Evolutionary conservation across 139 green algal species (phyloP).

Genomic region (Protoeuglena noctilucae): DNA sequence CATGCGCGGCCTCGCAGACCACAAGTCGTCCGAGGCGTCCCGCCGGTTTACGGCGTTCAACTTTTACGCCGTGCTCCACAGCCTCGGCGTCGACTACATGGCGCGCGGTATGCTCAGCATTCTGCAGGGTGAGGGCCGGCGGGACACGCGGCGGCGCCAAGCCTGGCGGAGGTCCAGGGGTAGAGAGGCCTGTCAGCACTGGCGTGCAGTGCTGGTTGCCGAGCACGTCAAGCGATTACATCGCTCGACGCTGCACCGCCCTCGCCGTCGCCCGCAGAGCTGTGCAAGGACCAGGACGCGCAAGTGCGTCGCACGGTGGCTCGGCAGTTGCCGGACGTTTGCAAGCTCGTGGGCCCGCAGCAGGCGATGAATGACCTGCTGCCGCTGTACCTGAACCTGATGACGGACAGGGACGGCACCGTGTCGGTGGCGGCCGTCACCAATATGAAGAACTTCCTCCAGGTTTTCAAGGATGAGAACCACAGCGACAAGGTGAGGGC

Average conservation of each 20-base stretch:
- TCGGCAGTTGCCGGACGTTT: slow-evolving; percentile 18
- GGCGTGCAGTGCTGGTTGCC: too few relatives aligned
- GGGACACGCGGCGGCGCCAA: too few relatives aligned
- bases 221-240: too few relatives aligned
- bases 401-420: slow-evolving; percentile 23
- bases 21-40: too few relatives aligned
- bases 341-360: slow-evolving; percentile 7
- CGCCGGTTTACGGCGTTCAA: not conserved
- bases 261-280: too few relatives aligned
- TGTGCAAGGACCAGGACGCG: slow-evolving; percentile 17
- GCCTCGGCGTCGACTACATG: not conserved
- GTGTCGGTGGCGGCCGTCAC: slow-evolving; percentile 24
- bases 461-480: not conserved
- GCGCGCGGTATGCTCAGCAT: not conserved
- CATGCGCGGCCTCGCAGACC: not conserved
- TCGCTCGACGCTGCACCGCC: slow-evolving; percentile 11
- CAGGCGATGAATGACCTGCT: slow-evolving; percentile 25
- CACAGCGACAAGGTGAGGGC: not conserved
- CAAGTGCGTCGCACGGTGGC: slow-evolving; percentile 23
- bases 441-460: slow-evolving; percentile 3
- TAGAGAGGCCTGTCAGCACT: too few relatives aligned
- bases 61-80: not conserved
- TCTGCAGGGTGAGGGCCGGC: too few relatives aligned
- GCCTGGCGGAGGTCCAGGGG: too few relatives aligned
- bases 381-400: slow-evolving; percentile 21